A percentile compares a stretch with the other conserved stretches of the same genome.
phyloP scores from a whole-genome alignment of 805 yeast species.

The Candida yuanshanica region DNA sequence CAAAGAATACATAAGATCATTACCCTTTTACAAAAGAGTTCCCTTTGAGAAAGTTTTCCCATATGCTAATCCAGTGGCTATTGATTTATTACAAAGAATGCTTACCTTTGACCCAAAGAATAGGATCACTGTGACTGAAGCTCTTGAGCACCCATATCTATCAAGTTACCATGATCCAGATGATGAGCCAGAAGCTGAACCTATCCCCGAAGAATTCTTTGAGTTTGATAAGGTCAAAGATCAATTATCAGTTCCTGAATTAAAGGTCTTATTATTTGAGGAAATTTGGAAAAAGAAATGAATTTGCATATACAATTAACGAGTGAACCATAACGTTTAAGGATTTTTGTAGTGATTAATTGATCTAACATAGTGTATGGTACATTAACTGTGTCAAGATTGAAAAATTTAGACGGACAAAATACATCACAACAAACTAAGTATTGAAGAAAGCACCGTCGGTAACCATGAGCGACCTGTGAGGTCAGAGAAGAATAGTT shows the following conservation, averaged over 20 bases:
- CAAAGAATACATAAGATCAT: slow-evolving; percentile 74
- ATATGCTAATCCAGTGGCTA: slow-evolving; percentile 54
- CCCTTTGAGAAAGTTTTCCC: slow-evolving; percentile 45
- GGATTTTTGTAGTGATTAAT: not conserved
- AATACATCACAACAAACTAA: too few species aligned
- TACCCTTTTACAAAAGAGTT: slow-evolving; percentile 64
- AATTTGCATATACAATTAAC: not conserved
- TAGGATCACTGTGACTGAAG: slow-evolving; percentile 79
- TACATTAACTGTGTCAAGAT: too few species aligned
- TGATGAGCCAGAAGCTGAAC: slow-evolving; percentile 84
- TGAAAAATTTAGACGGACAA: too few species aligned
- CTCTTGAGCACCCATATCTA: slow-evolving; percentile 82
- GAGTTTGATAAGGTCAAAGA: slow-evolving; percentile 85
- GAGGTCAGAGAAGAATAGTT: too few species aligned
- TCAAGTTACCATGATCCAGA: slow-evolving; percentile 88
- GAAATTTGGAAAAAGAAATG: slow-evolving; percentile 42
- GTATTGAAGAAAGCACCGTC: too few species aligned
- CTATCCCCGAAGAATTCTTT: slow-evolving; percentile 82
- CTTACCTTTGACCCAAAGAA: slow-evolving; percentile 78
- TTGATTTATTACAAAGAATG: slow-evolving; percentile 64
- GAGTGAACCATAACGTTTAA: not conserved
- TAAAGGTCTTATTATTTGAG: slow-evolving; percentile 71
- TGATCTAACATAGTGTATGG: too few species aligned
- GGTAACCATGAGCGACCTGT: too few species aligned
- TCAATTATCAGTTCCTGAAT: slow-evolving; percentile 65